A percentile compares a stretch with the other conserved stretches of the same genome.
Evolutionary conservation across 345 rosid genomes (phyloP).

Genomic region (Ailanthus altissimus): DNA sequence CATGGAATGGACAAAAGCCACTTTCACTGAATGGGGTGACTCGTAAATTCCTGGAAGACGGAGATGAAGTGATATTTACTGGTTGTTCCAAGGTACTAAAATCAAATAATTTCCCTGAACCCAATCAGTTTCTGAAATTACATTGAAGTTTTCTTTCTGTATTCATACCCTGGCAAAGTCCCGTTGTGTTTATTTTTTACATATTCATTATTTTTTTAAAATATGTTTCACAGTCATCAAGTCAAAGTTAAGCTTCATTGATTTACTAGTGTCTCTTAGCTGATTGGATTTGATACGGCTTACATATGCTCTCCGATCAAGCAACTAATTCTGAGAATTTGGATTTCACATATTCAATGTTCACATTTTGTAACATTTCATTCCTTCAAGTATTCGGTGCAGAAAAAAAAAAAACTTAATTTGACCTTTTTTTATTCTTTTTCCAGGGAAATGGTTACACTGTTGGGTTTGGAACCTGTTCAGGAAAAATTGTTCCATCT

Average conservation of each 20-base stretch:
- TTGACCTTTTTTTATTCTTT: background rate
- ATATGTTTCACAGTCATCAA: background rate
- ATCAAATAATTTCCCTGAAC: background rate
- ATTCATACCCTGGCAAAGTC: background rate
- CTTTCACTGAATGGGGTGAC: conserved; percentile 57
- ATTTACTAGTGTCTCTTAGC: background rate
- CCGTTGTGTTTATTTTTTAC: background rate
- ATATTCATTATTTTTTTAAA: background rate
- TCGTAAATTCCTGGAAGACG: conserved; percentile 85
- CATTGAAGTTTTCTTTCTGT: background rate
- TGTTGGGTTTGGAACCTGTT: conserved; percentile 88
- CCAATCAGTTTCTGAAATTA: conserved; percentile 9
- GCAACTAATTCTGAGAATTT: background rate
- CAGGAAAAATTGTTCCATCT: conserved; percentile 75
- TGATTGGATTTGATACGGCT: background rate
- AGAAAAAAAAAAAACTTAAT: background rate
- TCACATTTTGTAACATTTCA: background rate
- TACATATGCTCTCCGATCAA: background rate
- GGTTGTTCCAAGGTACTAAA: conserved; percentile 75
- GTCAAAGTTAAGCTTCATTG: background rate
- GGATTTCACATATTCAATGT: background rate
- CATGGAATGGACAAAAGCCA: conserved; percentile 90
- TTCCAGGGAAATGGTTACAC: conserved; percentile 87
- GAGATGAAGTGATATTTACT: conserved; percentile 81
- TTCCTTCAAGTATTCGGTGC: background rate